phyloP scores from a whole-genome alignment of 352 stramenopile genomes.

The Pythium pyrilobum region DNA sequence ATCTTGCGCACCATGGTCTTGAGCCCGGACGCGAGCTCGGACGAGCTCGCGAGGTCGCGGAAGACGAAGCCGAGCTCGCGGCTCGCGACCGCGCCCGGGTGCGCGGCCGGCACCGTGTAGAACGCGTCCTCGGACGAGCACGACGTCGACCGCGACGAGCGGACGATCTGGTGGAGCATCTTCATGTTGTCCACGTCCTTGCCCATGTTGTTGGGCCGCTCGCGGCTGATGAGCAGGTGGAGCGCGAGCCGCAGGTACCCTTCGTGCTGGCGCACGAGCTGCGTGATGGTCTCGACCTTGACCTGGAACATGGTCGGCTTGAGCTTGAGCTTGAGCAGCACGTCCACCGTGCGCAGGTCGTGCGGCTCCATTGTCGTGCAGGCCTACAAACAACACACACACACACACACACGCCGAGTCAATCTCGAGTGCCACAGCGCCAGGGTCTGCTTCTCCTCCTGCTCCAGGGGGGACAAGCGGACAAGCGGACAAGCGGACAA shows the following conservation, averaged over 20 bases:
- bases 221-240: constrained; percentile 61
- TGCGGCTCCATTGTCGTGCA: constrained; percentile 54
- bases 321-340: constrained; percentile 78
- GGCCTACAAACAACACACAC: constrained; percentile 17
- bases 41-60: constrained; percentile 64
- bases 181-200: constrained; percentile 89
- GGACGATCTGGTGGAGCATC: constrained; percentile 86
- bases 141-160: constrained; percentile 32
- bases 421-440: no score
- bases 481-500: no score
- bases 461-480: no score
- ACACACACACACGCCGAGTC: no score
- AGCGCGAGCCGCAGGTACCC: constrained; percentile 68
- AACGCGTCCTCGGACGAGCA: constrained; percentile 46
- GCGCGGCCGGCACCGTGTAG: constrained; percentile 41
- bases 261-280: constrained; percentile 66
- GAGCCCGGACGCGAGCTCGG: constrained; percentile 73
- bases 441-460: no score
- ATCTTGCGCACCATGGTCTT: constrained; percentile 86
- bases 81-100: constrained; percentile 62
- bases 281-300: constrained; percentile 79
- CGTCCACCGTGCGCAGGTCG: constrained; percentile 61
- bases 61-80: constrained; percentile 73
- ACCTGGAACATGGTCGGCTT: constrained; percentile 88
- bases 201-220: constrained; percentile 78